Evolutionary conservation across 2,329 filamentous ascomycete genomes (phyloP).

Genomic region (Hymenoscyphus fructigenus): DNA sequence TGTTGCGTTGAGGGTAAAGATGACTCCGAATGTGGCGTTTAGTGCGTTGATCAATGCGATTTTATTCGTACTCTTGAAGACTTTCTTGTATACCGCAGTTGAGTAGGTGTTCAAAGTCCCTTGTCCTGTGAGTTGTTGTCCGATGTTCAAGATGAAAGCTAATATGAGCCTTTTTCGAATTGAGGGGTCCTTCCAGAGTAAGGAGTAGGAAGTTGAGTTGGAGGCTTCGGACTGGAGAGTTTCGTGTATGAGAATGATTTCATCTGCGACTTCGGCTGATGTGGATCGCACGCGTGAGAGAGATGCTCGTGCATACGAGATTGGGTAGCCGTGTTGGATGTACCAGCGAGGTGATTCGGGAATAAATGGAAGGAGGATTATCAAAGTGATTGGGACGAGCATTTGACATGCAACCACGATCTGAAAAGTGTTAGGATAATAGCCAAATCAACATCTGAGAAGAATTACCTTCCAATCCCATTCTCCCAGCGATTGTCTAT

Average conservation of each 20-base stretch:
- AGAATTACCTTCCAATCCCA: constrained; percentile 66
- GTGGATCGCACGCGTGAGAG: constrained; percentile 62
- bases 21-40: constrained; percentile 68
- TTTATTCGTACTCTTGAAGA: constrained; percentile 57
- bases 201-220: constrained; percentile 60
- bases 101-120: constrained; percentile 71
- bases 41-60: constrained; percentile 73
- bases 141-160: constrained; percentile 66
- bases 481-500: constrained; percentile 56
- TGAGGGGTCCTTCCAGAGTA: constrained; percentile 69
- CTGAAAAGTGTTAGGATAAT: neutral
- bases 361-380: constrained; percentile 61
- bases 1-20: constrained; percentile 70
- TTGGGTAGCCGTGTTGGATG: constrained; percentile 57
- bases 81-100: constrained; percentile 69
- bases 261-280: constrained; percentile 65
- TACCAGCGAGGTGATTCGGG: constrained; percentile 69
- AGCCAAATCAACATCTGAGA: neutral
- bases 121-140: constrained; percentile 71
- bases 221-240: constrained; percentile 71
- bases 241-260: constrained; percentile 63
- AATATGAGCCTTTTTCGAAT: constrained; percentile 65
- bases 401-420: constrained; percentile 68
- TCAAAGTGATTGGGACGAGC: constrained; percentile 60
- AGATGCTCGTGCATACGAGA: constrained; percentile 57